A percentile compares a stretch with the other conserved stretches of the same genome.
phyloP scores from a whole-genome alignment of 2,329 filamentous ascomycete species.

The Lecanosticta acicola region DNA sequence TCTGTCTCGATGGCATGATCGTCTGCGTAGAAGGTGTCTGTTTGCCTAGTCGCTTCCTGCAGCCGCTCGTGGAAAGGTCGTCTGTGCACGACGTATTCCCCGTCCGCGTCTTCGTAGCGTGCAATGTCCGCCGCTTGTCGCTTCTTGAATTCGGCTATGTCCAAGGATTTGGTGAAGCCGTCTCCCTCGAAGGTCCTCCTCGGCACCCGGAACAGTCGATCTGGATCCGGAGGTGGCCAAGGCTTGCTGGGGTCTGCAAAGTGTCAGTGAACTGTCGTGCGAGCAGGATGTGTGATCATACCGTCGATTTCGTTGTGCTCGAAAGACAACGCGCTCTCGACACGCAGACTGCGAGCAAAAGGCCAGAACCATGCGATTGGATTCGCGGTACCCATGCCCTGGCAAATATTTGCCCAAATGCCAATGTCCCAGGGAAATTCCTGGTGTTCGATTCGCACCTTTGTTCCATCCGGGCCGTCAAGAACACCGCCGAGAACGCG shows the following conservation, averaged over 20 bases:
- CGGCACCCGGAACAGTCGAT: slow-evolving; percentile 36
- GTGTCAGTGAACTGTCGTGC: background rate
- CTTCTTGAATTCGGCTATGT: slow-evolving; percentile 49
- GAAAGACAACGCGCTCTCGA: slow-evolving; percentile 53
- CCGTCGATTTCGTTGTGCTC: slow-evolving; percentile 75
- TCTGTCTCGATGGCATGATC: slow-evolving; percentile 40
- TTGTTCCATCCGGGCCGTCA: slow-evolving; percentile 51
- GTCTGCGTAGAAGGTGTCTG: slow-evolving; percentile 16
- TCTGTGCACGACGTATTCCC: slow-evolving; percentile 34
- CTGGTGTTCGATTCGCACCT: slow-evolving; percentile 54
- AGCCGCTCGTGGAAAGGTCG: slow-evolving; percentile 40
- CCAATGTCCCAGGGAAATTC: slow-evolving; percentile 81
- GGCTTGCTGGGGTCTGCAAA: slow-evolving; percentile 31
- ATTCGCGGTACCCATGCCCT: slow-evolving; percentile 69
- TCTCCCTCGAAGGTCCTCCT: slow-evolving; percentile 24
- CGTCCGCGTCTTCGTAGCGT: slow-evolving; percentile 32
- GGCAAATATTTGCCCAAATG: slow-evolving; percentile 65
- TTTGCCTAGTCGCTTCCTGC: slow-evolving; percentile 22
- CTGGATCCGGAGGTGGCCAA: slow-evolving; percentile 50
- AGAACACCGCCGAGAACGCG: slow-evolving; percentile 51
- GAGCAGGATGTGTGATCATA: slow-evolving; percentile 34
- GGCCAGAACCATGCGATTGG: slow-evolving; percentile 65
- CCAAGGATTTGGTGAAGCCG: slow-evolving; percentile 37
- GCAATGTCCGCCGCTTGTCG: slow-evolving; percentile 50
- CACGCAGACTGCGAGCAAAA: slow-evolving; percentile 49